Percentiles rank a stretch among this genome's conserved stretches.
phyloP scores from a whole-genome alignment of 192 early-diverging fungal species.

The Ambispora gerdemannii region DNA sequence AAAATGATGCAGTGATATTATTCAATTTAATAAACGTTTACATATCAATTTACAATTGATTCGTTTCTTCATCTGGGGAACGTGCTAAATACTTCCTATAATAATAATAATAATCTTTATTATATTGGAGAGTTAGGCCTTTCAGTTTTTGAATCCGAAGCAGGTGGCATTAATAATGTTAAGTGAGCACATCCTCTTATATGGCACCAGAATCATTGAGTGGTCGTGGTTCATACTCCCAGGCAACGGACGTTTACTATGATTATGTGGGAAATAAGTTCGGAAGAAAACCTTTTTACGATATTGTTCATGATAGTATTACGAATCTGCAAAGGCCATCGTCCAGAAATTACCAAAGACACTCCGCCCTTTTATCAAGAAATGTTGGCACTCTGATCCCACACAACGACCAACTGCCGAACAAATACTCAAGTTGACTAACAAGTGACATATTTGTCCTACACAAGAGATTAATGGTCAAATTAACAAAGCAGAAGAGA shows the following conservation, averaged over 20 bases:
- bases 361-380: slow-evolving; percentile 25
- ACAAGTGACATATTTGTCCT: not conserved
- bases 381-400: slow-evolving; percentile 20
- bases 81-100: not conserved
- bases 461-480: not conserved
- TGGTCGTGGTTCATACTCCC: slow-evolving; percentile 28
- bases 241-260: slow-evolving; percentile 39
- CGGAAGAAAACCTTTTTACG: slow-evolving; percentile 35
- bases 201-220: slow-evolving; percentile 11
- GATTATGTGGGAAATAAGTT: slow-evolving; percentile 42
- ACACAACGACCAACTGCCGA: no score
- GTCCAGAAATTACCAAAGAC: slow-evolving; percentile 36
- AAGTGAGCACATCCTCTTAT: slow-evolving; percentile 8
- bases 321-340: slow-evolving; percentile 32
- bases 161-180: not conserved
- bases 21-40: not conserved
- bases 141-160: slow-evolving; percentile 4
- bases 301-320: slow-evolving; percentile 29
- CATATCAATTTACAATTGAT: not conserved
- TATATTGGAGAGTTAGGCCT: slow-evolving; percentile 6
- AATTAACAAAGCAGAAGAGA: not conserved
- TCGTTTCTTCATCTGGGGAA: slow-evolving; percentile 5
- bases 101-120: no score
- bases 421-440: not conserved
- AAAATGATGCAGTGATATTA: not conserved